A percentile compares a stretch with the other conserved stretches of the same genome.
Evolutionary conservation across 805 yeast genomes (phyloP).

Genomic region (Clavispora asparagi): DNA sequence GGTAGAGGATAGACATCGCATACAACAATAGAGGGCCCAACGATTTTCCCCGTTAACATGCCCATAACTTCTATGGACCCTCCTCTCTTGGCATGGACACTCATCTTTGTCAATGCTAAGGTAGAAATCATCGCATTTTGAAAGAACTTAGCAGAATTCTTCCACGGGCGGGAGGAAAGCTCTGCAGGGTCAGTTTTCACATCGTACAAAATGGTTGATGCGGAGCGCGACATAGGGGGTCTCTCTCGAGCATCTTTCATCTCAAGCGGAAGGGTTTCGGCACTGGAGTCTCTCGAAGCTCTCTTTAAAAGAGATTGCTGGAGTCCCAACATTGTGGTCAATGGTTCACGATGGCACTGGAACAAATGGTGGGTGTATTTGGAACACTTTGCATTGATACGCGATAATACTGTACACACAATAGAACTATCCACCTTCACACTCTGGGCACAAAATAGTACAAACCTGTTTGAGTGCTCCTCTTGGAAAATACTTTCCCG

Average conservation of each 20-base stretch:
- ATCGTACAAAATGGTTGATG: conserved; percentile 3
- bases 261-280: background rate
- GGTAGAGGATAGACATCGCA: conserved; percentile 84
- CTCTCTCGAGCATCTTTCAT: background rate
- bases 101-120: conserved; percentile 69
- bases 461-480: background rate
- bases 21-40: conserved; percentile 53
- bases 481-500: background rate
- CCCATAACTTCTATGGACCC: conserved; percentile 94
- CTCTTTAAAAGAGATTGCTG: background rate
- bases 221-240: background rate
- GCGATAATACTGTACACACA: background rate
- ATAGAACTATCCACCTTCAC: background rate
- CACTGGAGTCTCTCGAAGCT: background rate
- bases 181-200: conserved; percentile 4
- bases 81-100: conserved; percentile 75
- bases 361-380: background rate
- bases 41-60: conserved; percentile 76
- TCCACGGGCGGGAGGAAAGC: conserved; percentile 45
- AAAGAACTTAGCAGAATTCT: conserved; percentile 53
- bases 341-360: background rate
- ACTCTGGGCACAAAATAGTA: background rate
- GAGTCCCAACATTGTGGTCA: background rate
- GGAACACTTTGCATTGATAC: background rate
- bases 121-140: conserved; percentile 60